Base-by-base conservation (phyloP, 2,329 filamentous ascomycete species). In the Fusarium mundagurra region DNA sequence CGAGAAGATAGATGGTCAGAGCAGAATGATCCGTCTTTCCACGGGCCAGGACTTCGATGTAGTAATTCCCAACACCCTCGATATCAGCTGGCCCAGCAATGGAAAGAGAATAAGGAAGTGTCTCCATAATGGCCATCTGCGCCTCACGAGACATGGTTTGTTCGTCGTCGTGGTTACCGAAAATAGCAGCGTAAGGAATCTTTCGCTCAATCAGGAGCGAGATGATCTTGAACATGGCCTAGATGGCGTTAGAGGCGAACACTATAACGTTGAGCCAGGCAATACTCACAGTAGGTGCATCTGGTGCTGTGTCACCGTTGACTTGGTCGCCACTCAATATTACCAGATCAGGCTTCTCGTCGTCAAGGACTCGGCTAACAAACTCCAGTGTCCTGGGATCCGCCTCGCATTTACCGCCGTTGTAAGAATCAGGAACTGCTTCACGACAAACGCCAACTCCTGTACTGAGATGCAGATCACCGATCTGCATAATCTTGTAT, bases 101-200 rank as follows among this genome's bases (percentile, higher is more conserved):
- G n/a, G 95, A 95, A 27, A 99, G 88, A 4, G 95, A 98, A 82
- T 94, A 98, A 1, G 96, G 96, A 2, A 99, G 88, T 2, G 92
- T 91, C 81, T 98, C 92, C 77, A 98, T 91, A 20, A 99, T 87
- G 8, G 91, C 87, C 95, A 99, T 98, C 79, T 96, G 92, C 6
- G 90, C 89, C 9, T 89, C 86, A 64, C 96, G 92, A 22, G 92
- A 90, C 74, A 98, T 88, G 51, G 93, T 91, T 39, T 92, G 92
- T 85, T 98, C 96, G 78, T 98, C 96, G 80, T 99, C 96, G 82
- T 99, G 96, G 81, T 99, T 99, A 64, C 96, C 96, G 79, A 98
- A 98, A 68, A 99, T 98, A 69, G 92, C 92, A 22, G 95, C 94
- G 79, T 97, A 98, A 0, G 96, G 96, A 43, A 98, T 94, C 78